These are phyloP conservation scores for Hemisphaericaspora xylofermentans DNA, from an alignment of 1,139 yeast species.

Conservation along the genomic window DNA sequence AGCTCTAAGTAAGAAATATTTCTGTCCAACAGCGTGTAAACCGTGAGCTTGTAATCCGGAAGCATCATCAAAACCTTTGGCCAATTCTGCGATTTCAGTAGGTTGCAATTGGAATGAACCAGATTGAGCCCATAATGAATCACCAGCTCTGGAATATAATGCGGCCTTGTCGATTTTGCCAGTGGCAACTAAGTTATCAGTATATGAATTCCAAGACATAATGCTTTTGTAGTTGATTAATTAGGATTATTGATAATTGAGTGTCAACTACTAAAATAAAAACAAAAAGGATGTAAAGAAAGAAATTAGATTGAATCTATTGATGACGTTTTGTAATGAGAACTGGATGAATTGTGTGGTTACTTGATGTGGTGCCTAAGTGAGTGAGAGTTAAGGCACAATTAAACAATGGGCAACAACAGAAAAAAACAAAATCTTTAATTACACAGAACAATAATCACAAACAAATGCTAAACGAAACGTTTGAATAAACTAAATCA, in stretches of 20 bases:
- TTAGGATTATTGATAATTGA: neutral
- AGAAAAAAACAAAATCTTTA: too few relatives aligned
- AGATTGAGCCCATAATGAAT: conserved; percentile 90
- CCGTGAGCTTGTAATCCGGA: conserved; percentile 79
- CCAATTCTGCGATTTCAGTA: conserved; percentile 71
- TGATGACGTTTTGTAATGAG: neutral
- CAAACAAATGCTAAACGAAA: too few relatives aligned
- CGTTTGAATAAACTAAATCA: too few relatives aligned
- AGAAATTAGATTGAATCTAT: neutral
- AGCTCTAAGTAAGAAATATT: conserved; percentile 85
- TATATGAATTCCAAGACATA: conserved; percentile 72
- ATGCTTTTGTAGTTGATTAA: conserved; percentile 2
- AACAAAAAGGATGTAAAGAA: neutral
- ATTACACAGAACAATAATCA: too few relatives aligned
- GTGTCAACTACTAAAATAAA: neutral
- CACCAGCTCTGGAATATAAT: conserved; percentile 91
- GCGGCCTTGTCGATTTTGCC: conserved; percentile 91
- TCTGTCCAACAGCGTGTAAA: conserved; percentile 78
- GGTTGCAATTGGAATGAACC: conserved; percentile 66
- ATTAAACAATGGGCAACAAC: too few relatives aligned
- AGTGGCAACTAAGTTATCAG: conserved; percentile 85
- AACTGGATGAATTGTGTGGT: too few relatives aligned
- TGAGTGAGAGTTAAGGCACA: too few relatives aligned
- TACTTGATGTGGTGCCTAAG: too few relatives aligned
- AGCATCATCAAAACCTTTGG: conserved; percentile 79